Base-by-base conservation (phyloP, 164 flowering plant genomes). In the Taxillus chinensis region DNA sequence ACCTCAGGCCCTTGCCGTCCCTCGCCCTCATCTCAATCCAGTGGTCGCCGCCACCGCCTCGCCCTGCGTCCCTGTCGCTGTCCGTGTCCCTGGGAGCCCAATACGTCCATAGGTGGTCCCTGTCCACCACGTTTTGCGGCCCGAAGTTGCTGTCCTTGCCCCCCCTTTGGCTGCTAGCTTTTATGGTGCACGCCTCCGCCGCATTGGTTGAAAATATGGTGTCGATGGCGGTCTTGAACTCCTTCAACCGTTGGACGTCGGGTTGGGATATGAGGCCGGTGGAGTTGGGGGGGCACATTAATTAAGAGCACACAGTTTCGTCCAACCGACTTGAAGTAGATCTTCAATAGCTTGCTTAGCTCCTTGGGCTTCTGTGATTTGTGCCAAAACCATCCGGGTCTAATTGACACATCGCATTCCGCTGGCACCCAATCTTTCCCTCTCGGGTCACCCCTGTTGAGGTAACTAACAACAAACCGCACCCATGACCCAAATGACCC, bases 361-460 rank as follows among this genome's bases (percentile, higher is more conserved):
- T 71, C 71, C 74, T 90, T 93, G 3, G 97, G 96, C 9, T 67
- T 45, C 56, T 93, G 62, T 5, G 86, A 75, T 72, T 76, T 82
- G 64, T 92, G 98, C 97, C 97, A 92, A 75, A 92, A 92, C 97
- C 98, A 92, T 9, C 96, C 96, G 0, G 39, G 27, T 60, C 96
- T 57, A 59, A 92, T 83, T 7, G 96, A 92, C n/a, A 90, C 92
- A 39, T 92, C 98, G 58, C 98, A 92, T 60, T 92, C 96, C 0
- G 96, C 67, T 0, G 98, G 96, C 40, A 87, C 8, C 95, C 95
- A 92, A 64, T 90, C 83, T 0, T 78, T 83, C 64, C 98, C 98
- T 64, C 51, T 77, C 0, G 85, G 73, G 67, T 90, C 96, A 0
- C 96, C 98, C 0, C 75, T 76, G 64, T 76, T 83, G 37, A 87